Evolutionary conservation across 805 yeast genomes (phyloP).

Genomic region (Wickerhamomyces sydowiorum): DNA sequence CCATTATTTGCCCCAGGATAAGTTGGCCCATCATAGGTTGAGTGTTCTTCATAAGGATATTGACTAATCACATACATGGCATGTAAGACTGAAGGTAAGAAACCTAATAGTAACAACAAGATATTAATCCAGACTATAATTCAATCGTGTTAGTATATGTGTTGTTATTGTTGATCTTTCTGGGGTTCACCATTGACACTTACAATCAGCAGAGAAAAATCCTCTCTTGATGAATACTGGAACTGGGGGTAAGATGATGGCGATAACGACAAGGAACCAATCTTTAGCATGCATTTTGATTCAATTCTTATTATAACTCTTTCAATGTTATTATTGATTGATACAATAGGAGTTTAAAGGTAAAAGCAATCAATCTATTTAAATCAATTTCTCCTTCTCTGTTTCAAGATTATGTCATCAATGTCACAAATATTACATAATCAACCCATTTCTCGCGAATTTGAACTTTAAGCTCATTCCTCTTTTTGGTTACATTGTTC

Average conservation of each 20-base stretch:
- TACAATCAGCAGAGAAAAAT: slow-evolving; percentile 45
- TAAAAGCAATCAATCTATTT: no score
- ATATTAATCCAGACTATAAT: slow-evolving; percentile 47
- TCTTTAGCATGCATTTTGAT: slow-evolving; percentile 34
- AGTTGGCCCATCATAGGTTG: slow-evolving; percentile 14
- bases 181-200: slow-evolving; percentile 10
- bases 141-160: slow-evolving; percentile 1
- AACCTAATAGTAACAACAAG: slow-evolving; percentile 53
- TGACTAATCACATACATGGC: slow-evolving; percentile 58
- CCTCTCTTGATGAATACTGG: slow-evolving; percentile 71
- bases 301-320: no score
- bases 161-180: background rate
- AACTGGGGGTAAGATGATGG: slow-evolving; percentile 65
- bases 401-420: no score
- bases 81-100: slow-evolving; percentile 67
- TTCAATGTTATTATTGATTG: no score
- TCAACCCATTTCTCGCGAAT: no score
- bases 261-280: slow-evolving; percentile 64
- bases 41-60: slow-evolving; percentile 37
- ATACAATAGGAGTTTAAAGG: no score
- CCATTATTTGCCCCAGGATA: slow-evolving; percentile 7
- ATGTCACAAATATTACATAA: no score
- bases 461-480: no score
- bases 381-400: no score
- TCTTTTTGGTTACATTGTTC: no score